Conservation (phyloP, 495 filamentous ascomycete genomes). For the Talaromyces thailandensis region DNA sequence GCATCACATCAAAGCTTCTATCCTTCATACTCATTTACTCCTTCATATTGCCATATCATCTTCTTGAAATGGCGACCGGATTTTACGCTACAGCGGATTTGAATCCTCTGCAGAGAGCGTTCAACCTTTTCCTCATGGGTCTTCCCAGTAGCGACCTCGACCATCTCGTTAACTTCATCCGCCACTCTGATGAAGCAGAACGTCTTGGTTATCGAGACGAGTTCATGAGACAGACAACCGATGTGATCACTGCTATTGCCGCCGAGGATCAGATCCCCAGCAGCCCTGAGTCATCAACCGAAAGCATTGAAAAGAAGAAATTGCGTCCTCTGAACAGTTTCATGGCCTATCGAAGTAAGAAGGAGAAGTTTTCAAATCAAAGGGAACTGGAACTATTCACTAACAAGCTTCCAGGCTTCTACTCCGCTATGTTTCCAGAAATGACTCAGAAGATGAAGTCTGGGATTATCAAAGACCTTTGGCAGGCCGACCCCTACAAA, state of each 20-base stretch:
- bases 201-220: background rate
- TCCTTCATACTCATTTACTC: background rate
- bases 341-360: conserved; percentile 41
- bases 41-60: background rate
- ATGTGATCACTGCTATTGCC: background rate
- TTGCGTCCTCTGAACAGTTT: conserved; percentile 35
- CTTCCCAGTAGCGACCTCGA: conserved; percentile 11
- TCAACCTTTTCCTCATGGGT: conserved; percentile 12
- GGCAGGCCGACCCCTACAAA: conserved; percentile 35
- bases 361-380: background rate
- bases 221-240: background rate
- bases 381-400: background rate
- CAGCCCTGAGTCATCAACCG: conserved; percentile 5
- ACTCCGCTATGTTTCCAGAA: conserved; percentile 26
- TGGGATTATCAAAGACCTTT: conserved; percentile 27
- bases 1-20: background rate
- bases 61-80: background rate
- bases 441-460: conserved; percentile 37
- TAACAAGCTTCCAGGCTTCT: conserved; percentile 26
- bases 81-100: background rate
- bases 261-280: background rate
- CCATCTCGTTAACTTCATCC: conserved; percentile 8
- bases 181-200: background rate
- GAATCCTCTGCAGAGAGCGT: conserved; percentile 12
- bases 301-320: conserved; percentile 7